A percentile compares a stretch with the other conserved stretches of the same genome.
Evolutionary conservation across 208 protist genomes (phyloP).

Genomic region (Leishmania martiniquensis): DNA sequence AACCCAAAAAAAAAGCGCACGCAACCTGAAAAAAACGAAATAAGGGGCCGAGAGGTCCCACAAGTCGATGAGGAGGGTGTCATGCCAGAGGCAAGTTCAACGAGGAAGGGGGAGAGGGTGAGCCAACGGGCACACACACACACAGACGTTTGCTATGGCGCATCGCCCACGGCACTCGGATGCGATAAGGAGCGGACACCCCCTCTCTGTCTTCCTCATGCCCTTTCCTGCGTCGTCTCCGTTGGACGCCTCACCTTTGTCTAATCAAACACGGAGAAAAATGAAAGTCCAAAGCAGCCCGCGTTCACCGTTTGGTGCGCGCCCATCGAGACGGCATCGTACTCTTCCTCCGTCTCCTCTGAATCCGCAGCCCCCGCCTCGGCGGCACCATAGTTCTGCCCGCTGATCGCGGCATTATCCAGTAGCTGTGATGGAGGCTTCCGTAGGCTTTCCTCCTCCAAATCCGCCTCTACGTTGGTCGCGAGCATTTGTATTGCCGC

Average conservation of each 20-base stretch:
- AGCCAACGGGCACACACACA: neutral
- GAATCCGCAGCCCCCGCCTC: constrained; percentile 1
- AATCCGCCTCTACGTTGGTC: neutral
- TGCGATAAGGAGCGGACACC: neutral
- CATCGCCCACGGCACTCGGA: neutral
- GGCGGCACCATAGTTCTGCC: neutral
- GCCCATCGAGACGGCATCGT: constrained; percentile 16
- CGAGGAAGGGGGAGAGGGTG: neutral
- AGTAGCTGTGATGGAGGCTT: neutral
- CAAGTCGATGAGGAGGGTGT: too few relatives aligned
- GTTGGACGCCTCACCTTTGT: neutral
- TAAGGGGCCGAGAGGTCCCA: too few relatives aligned
- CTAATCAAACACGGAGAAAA: constrained; percentile 50
- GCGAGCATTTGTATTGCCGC: neutral
- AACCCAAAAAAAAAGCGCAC: neutral
- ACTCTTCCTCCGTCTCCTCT: constrained; percentile 2
- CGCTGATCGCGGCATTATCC: neutral
- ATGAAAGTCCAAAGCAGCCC: constrained; percentile 69
- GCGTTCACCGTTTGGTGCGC: constrained; percentile 47
- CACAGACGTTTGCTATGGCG: neutral
- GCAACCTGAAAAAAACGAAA: too few relatives aligned
- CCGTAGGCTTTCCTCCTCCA: neutral
- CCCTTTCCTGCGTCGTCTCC: neutral
- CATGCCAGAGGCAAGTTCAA: too few relatives aligned
- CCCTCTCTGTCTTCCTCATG: too few relatives aligned